Evolutionary conservation across 2,329 filamentous ascomycete species (phyloP), one percentile per base, ranked within the genome.

Genomic region (Calonectria hawksworthii): DNA sequence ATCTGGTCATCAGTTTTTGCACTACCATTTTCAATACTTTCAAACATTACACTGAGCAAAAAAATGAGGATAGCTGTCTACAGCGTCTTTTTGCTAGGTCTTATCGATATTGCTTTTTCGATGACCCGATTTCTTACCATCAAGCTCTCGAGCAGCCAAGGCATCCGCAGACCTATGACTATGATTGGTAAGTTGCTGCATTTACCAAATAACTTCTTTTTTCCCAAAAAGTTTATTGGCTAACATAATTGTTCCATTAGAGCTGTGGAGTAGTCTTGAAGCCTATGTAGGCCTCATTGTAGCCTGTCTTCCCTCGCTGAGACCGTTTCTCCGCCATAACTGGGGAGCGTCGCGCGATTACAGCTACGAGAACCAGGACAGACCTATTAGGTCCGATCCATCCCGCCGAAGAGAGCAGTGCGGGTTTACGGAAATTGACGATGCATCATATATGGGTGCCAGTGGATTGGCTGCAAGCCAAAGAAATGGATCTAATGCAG

Each of bases 281-380:
- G 56, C 56, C 34, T 63, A 63, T 8, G 56, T 63, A 11, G 56
- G 56, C n/a, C 56, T 63, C 56, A 63, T 63, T 30, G 56, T 63
- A 14, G 56, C 56, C 26, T 63, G 56, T 9, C 38, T 63, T 18
- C 56, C 56, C 14, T 63, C 56, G 18, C 7, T 63, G 5, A 26
- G 56, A 28, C 56, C 56, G 8, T 63, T 63, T 63, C 56, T 63
- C 16, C 56, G 56, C n/a, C 56, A 63, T 18, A 63, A 63, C 11
- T 63, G 56, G 56, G 23, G 36, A 11, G 38, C 23, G 23, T 28
- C 56, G 18, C 36, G 21, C 16, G 36, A 63, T 38, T 23, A 38
- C 32, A 63, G 56, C 26, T 41, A 63, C n/a, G 34, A 41, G 23
- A 63, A 63, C 16, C 54, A 59, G 54, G 44, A 47, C 44, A 63